Evolutionary conservation across 1,284 basidiomycete genomes (phyloP).

Genomic region (Moesziomyces antarcticus): DNA sequence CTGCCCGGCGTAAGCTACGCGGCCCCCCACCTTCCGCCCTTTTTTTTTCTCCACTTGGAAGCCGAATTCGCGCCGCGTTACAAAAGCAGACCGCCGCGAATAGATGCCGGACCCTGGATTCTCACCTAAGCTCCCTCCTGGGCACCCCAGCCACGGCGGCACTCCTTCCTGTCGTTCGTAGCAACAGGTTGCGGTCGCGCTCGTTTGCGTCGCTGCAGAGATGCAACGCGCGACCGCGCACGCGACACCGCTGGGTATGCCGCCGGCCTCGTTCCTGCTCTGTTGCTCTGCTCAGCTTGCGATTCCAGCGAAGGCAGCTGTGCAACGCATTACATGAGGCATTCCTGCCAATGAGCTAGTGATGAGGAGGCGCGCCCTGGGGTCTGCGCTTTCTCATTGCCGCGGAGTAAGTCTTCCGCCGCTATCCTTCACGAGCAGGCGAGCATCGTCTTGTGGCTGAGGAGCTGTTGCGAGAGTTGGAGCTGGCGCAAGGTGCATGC

Average conservation of each 20-base stretch:
- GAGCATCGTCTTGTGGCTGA: no score
- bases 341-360: no score
- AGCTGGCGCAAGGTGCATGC: not conserved
- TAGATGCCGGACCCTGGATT: constrained; percentile 26
- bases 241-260: not conserved
- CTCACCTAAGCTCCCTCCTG: constrained; percentile 20
- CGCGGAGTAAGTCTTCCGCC: no score
- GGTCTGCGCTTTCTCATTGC: no score
- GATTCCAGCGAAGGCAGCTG: not conserved
- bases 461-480: no score
- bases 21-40: not conserved
- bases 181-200: not conserved
- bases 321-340: no score
- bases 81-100: constrained; percentile 10
- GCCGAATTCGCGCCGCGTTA: constrained; percentile 4
- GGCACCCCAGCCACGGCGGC: not conserved
- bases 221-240: constrained; percentile 7
- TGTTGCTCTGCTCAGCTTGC: not conserved
- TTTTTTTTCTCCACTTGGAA: constrained; percentile 9
- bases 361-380: no score
- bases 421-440: no score
- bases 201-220: constrained; percentile 26
- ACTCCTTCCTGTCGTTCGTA: not conserved
- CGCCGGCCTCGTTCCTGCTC: not conserved
- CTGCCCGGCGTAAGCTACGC: no score